These are phyloP conservation scores for Xylariomycetidae sp. DNA, from an alignment of 2,329 filamentous ascomycete species.

Conservation along the genomic window DNA sequence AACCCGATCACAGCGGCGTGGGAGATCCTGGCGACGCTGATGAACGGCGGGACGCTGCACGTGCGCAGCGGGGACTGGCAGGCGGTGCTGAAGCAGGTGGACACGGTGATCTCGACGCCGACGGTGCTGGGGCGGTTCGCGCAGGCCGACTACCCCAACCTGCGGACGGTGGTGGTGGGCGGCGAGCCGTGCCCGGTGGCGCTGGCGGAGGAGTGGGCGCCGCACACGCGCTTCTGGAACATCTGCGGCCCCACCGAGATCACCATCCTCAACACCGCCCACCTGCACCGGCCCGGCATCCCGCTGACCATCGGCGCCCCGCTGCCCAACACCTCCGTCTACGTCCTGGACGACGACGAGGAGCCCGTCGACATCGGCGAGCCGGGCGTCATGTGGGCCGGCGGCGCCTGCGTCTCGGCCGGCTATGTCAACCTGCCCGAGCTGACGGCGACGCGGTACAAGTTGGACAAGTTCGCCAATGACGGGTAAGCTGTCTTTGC, in stretches of 20 bases:
- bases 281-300: conserved; percentile 39
- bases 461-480: conserved; percentile 42
- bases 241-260: conserved; percentile 56
- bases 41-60: conserved; percentile 51
- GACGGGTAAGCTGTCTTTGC: conserved; percentile 41
- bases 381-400: conserved; percentile 51
- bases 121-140: conserved; percentile 46
- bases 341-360: conserved; percentile 43
- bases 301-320: conserved; percentile 48
- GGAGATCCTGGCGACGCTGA: conserved; percentile 52
- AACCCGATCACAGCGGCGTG: conserved; percentile 41
- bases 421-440: conserved; percentile 50
- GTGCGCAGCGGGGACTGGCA: conserved; percentile 46
- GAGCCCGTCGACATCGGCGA: conserved; percentile 40
- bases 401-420: conserved; percentile 47
- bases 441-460: conserved; percentile 44
- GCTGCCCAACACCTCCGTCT: conserved; percentile 51
- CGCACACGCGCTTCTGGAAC: conserved; percentile 44
- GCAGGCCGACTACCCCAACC: conserved; percentile 40
- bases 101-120: conserved; percentile 50
- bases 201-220: conserved; percentile 52
- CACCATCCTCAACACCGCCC: conserved; percentile 53
- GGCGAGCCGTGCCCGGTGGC: conserved; percentile 39
- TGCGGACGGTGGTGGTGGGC: conserved; percentile 47
- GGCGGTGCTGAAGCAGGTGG: conserved; percentile 38